phyloP scores from a whole-genome alignment of 257 asterid species.

The Gynochthodes officinalis region DNA sequence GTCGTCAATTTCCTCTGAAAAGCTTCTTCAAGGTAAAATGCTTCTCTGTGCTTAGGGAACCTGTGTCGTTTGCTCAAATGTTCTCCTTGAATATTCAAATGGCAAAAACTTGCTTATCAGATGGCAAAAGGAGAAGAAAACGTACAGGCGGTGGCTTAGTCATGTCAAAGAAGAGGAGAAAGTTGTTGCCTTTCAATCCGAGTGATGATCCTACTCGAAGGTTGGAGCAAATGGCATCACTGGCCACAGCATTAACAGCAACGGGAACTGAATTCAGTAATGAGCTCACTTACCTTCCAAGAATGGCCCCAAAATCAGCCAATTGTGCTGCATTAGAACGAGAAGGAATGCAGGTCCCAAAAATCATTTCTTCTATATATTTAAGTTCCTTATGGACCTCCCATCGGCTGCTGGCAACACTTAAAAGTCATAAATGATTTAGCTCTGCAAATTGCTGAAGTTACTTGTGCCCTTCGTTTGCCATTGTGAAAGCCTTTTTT shows the following conservation, averaged over 20 bases:
- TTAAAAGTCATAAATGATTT: not conserved
- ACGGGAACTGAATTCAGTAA: slow-evolving; percentile 65
- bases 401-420: not conserved
- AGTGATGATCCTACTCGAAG: slow-evolving; percentile 60
- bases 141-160: slow-evolving; percentile 36
- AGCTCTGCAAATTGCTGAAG: not conserved
- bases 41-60: not conserved
- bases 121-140: slow-evolving; percentile 51
- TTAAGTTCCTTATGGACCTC: not conserved
- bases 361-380: not conserved
- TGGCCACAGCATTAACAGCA: slow-evolving; percentile 78
- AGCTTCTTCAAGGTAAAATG: slow-evolving; percentile 40
- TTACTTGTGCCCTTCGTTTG: not conserved
- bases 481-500: not conserved
- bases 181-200: slow-evolving; percentile 62
- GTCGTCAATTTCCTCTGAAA: slow-evolving; percentile 36
- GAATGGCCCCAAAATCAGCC: slow-evolving; percentile 85
- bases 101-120: slow-evolving; percentile 28
- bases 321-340: slow-evolving; percentile 60
- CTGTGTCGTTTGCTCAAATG: not conserved
- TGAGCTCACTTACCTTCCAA: slow-evolving; percentile 60
- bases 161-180: slow-evolving; percentile 64
- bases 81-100: not conserved
- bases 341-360: slow-evolving; percentile 85
- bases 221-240: slow-evolving; percentile 86